phyloP scores from a whole-genome alignment of 2,329 filamentous ascomycete genomes.

The Colletotrichum lini region DNA sequence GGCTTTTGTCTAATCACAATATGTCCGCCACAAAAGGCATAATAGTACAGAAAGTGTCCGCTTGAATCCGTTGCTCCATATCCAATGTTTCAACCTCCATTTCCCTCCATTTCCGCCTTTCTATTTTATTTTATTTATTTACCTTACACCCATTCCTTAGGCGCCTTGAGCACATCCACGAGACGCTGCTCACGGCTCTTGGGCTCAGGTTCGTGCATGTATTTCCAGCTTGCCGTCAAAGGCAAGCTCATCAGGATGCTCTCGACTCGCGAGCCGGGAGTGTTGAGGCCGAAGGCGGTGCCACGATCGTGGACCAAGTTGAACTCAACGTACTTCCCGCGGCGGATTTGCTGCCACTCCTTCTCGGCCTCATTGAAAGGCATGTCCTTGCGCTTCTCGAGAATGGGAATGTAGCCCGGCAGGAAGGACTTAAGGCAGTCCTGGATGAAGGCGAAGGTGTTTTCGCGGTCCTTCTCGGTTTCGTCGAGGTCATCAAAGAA shows the following conservation, averaged over 20 bases:
- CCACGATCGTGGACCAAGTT: conserved; percentile 97
- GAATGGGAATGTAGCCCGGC: conserved; percentile 90
- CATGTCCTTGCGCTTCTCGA: conserved; percentile 92
- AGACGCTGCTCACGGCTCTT: conserved; percentile 84
- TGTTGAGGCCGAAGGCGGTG: conserved; percentile 93
- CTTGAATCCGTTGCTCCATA: conserved; percentile 26
- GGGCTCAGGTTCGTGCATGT: conserved; percentile 90
- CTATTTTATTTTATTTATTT: background rate
- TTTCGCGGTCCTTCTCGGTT: conserved; percentile 87
- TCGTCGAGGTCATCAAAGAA: conserved; percentile 99
- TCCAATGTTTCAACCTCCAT: conserved; percentile 13
- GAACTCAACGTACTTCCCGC: conserved; percentile 98
- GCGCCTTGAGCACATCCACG: conserved; percentile 77
- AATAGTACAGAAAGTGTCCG: conserved; percentile 35
- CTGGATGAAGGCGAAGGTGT: conserved; percentile 90
- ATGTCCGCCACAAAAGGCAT: conserved; percentile 35
- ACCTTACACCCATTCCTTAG: conserved; percentile 75
- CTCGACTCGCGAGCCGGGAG: conserved; percentile 91
- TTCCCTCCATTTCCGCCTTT: background rate
- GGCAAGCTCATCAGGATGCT: conserved; percentile 98
- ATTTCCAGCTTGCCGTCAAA: conserved; percentile 92
- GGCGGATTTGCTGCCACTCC: conserved; percentile 94
- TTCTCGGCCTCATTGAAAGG: conserved; percentile 88
- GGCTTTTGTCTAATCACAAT: conserved; percentile 42
- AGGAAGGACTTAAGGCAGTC: conserved; percentile 90